Base-by-base conservation (phyloP, 2,329 filamentous ascomycete species). In the Calonectria honghensis region DNA sequence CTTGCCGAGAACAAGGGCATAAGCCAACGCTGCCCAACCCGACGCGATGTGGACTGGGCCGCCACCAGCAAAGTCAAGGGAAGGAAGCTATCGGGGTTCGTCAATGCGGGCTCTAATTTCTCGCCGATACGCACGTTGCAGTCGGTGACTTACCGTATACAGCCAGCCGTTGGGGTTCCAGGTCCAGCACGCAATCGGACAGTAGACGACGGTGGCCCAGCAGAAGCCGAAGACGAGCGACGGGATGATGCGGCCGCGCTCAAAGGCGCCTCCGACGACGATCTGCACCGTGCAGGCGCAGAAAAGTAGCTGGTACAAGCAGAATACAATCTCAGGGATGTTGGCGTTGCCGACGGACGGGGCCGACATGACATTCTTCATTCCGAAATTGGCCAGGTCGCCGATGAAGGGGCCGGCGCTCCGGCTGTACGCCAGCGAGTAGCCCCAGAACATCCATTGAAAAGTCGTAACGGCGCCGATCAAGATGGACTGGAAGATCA, bases 111-210 rank as follows among this genome's bases (percentile, higher is more conserved):
- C n/a, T 14, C 39, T 31, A 5, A 45, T 45, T n/a, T 45, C 24
- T 14, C 51, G 18, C 18, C 51, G 6, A 20, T 16, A n/a, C 32
- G 32, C 32, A n/a, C 31, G 31, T 54, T 31, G 51, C 27, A 3
- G 67, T 35, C 4, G 6, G 2, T 88, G 87, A 7, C 89, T 88
- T 9, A 93, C 88, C 39, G 92, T 90, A 83, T 86, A 92, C 1
- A 93, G 85, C 91, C 92, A 93, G 20, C 92, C 91, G 70, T 88
- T 90, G 24, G 88, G 80, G 79, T 93, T 93, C 92, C 91, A 93
- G 7, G 90, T 92, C 91, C 91, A 93, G 84, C 88, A 91, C 0
- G 91, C 91, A 70, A 93, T 89, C 75, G 83, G 74, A 41, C 83
- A 93, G 82, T 93, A 93, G 7, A 93, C 91, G 65, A 93, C 85